Conservation (phyloP, 805 yeast genomes). For the Metschnikowia drakensbergensis region DNA sequence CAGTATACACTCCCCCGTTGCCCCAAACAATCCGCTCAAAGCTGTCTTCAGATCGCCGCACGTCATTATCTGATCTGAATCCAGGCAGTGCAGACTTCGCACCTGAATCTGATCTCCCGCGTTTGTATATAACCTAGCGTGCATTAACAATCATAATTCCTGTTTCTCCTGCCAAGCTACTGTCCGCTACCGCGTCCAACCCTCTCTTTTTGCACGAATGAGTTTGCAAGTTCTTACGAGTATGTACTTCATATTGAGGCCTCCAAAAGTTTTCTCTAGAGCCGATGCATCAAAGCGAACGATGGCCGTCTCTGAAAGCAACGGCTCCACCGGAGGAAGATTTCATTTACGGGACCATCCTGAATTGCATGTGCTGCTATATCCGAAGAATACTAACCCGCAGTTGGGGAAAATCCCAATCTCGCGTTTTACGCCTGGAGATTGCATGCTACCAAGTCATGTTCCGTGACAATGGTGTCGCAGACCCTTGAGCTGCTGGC, state of each 20-base stretch:
- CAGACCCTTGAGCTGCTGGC: conserved; percentile 20
- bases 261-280: neutral
- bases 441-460: conserved; percentile 41
- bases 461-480: conserved; percentile 39
- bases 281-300: too few species aligned
- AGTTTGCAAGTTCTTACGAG: conserved; percentile 7
- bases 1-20: too few species aligned
- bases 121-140: conserved; percentile 4
- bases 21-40: neutral
- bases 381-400: conserved; percentile 12
- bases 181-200: conserved; percentile 1
- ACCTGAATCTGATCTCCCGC: neutral
- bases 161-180: neutral
- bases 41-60: neutral
- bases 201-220: conserved; percentile 4
- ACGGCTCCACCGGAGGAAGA: too few species aligned
- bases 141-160: conserved; percentile 5
- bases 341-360: too few species aligned
- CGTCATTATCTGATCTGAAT: neutral
- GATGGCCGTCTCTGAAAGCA: too few species aligned
- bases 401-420: conserved; percentile 57
- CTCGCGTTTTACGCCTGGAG: conserved; percentile 59
- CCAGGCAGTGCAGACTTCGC: conserved; percentile 4
- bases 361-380: too few species aligned
- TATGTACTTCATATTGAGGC: neutral